Base-by-base conservation (phyloP, 1,284 basidiomycete species). In the Microbotryomycetes sp. region DNA sequence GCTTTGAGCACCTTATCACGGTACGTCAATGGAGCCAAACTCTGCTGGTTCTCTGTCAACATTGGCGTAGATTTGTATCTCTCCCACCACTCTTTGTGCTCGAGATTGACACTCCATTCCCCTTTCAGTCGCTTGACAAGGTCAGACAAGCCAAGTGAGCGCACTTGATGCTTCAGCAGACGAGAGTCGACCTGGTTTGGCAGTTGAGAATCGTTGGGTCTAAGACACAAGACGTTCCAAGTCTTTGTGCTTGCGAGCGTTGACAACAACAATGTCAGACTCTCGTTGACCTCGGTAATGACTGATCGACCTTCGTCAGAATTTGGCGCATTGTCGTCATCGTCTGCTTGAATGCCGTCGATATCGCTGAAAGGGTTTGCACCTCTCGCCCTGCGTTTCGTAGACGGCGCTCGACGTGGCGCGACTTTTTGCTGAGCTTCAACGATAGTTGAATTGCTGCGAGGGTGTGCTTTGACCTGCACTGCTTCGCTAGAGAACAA, bases 201-300 rank as follows among this genome's bases (percentile, higher is more conserved):
- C 22, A 97, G 78, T 74, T 96, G 92, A 22, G 89, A 87, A 77
- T 97, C 92, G 74, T 97, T 97, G 12, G 92, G 92, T 70, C 90
- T 92, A 67, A 97, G 76, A 73, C 91, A 96, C 76, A 96, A 88
- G 5, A 96, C 82, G 72, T 87, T 88, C 93, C 93, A 97, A n/a
- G 63, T 58, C 23, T 58, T 49, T 29, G 65, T 69, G 14, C 30
- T 42, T 47, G 54, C 49, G 29, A 68, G 57, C 9, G 67, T 67
- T 48, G 64, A 63, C 47, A 64, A 54, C 9, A 69, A 62, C 42
- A 69, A 59, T 4, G 55, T 51, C 30, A 69, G 49, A 9, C 60
- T 54, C 3, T 66, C 65, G 54, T 64, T 62, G 29, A 69, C 60
- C 29, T 69, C 67, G 26, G 60, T 50, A 4, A 65, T 63, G 45